Evolutionary conservation across 2,329 filamentous ascomycete species (phyloP).

Genomic region (Cryphonectria radicalis): DNA sequence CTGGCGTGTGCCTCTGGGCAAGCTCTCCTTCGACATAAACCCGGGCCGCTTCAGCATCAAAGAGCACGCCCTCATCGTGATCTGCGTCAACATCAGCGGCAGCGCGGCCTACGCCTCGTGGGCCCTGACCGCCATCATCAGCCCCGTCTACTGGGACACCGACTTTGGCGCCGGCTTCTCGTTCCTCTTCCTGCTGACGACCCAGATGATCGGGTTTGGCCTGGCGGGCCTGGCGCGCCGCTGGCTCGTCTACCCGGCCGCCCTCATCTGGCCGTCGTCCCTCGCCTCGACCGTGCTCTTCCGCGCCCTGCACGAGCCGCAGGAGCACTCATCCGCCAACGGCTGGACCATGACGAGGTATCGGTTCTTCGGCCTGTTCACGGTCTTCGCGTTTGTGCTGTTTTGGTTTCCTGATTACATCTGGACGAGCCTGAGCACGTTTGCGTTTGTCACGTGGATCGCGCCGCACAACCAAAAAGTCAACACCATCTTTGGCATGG

Average conservation of each 20-base stretch:
- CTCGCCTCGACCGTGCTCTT: slow-evolving; percentile 42
- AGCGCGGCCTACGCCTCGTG: slow-evolving; percentile 35
- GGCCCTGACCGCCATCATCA: slow-evolving; percentile 39
- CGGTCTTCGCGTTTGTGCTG: slow-evolving; percentile 36
- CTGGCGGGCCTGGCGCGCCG: slow-evolving; percentile 40
- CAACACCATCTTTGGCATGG: slow-evolving; percentile 33
- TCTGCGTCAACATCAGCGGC: slow-evolving; percentile 40
- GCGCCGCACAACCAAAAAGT: slow-evolving; percentile 31
- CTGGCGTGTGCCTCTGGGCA: slow-evolving; percentile 34
- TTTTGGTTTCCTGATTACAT: slow-evolving; percentile 34
- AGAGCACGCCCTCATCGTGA: slow-evolving; percentile 41
- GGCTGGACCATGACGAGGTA: slow-evolving; percentile 42
- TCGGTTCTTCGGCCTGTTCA: slow-evolving; percentile 41
- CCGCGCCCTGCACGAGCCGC: slow-evolving; percentile 40
- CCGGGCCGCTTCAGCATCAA: slow-evolving; percentile 40
- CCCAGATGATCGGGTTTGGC: slow-evolving; percentile 41
- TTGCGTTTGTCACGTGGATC: slow-evolving; percentile 35
- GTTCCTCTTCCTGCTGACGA: slow-evolving; percentile 39
- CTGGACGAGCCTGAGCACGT: slow-evolving; percentile 33
- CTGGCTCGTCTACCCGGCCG: slow-evolving; percentile 42
- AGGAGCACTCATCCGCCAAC: slow-evolving; percentile 37
- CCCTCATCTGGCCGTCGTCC: slow-evolving; percentile 42
- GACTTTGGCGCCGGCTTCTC: slow-evolving; percentile 40
- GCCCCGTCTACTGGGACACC: slow-evolving; percentile 41
- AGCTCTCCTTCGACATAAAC: slow-evolving; percentile 36